These are phyloP conservation scores for Termitomyces heimii DNA, from an alignment of 768 basidiomycete species.

Conservation along the genomic window DNA sequence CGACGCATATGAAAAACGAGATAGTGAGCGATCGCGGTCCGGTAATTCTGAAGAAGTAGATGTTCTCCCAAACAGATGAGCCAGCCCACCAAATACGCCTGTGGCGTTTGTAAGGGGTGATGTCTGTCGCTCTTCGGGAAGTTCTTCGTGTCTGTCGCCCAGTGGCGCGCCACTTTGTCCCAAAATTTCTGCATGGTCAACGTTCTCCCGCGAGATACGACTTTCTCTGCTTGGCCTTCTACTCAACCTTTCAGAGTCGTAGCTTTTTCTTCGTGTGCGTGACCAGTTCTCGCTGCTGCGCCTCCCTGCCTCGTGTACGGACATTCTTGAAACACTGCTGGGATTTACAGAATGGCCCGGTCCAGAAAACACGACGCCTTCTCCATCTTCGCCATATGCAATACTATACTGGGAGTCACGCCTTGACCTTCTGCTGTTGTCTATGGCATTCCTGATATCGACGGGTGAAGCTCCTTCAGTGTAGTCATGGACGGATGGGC, in stretches of 20 bases:
- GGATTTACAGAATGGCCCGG: constrained; percentile 67
- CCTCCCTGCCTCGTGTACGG: constrained; percentile 47
- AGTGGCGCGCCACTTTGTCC: constrained; percentile 24
- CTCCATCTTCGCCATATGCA: constrained; percentile 52
- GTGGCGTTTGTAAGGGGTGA: constrained; percentile 32
- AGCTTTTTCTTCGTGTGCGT: constrained; percentile 43
- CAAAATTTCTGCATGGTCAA: constrained; percentile 24
- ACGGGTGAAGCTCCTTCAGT: constrained; percentile 80
- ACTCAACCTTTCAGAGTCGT: constrained; percentile 33
- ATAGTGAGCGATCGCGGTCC: constrained; percentile 43
- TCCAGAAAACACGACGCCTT: constrained; percentile 72
- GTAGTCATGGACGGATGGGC: constrained; percentile 48
- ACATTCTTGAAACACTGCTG: constrained; percentile 79
- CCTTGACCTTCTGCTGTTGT: constrained; percentile 44
- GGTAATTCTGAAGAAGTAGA: constrained; percentile 32
- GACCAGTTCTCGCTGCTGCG: constrained; percentile 55
- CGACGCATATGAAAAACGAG: constrained; percentile 50
- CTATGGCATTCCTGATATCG: constrained; percentile 64
- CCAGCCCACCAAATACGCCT: constrained; percentile 60
- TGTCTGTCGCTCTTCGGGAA: constrained; percentile 21
- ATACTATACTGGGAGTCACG: constrained; percentile 64
- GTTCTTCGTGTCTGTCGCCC: constrained; percentile 19
- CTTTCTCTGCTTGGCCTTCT: constrained; percentile 44
- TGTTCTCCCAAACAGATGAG: constrained; percentile 56
- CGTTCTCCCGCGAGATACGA: constrained; percentile 33